Percentiles rank a stretch among this genome's conserved stretches.
Evolutionary conservation across 768 basidiomycete species (phyloP).

Genomic region (Coprinopsis strossmayeri): DNA sequence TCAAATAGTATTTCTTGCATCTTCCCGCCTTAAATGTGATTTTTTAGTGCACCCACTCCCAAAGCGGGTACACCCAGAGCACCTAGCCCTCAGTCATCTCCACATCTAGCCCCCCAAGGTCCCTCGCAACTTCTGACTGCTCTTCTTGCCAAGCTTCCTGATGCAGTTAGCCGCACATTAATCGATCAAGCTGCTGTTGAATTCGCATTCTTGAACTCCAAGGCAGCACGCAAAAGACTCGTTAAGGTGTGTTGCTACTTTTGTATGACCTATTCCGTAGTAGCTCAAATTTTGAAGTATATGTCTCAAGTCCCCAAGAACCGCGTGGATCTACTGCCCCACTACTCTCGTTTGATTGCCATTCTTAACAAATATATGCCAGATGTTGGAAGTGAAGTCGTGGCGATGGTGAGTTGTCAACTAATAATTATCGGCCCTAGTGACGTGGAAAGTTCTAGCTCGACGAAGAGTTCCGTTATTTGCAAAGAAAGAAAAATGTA

Average conservation of each 20-base stretch:
- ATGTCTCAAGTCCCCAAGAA: slow-evolving; percentile 81
- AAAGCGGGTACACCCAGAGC: slow-evolving; percentile 64
- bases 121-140: slow-evolving; percentile 91
- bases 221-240: slow-evolving; percentile 88
- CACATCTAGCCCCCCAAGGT: slow-evolving; percentile 76
- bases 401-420: slow-evolving; percentile 58
- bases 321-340: slow-evolving; percentile 84
- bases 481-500: slow-evolving; percentile 91
- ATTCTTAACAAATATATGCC: slow-evolving; percentile 91
- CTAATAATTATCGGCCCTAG: not conserved
- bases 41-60: slow-evolving; percentile 46
- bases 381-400: slow-evolving; percentile 79
- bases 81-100: slow-evolving; percentile 52
- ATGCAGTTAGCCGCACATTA: slow-evolving; percentile 83
- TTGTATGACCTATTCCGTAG: slow-evolving; percentile 1
- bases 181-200: slow-evolving; percentile 95
- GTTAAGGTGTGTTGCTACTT: slow-evolving; percentile 53
- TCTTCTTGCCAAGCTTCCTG: slow-evolving; percentile 83
- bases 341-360: slow-evolving; percentile 87
- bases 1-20: not conserved
- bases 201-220: slow-evolving; percentile 94
- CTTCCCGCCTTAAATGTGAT: slow-evolving; percentile 15
- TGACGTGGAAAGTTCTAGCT: slow-evolving; percentile 42
- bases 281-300: slow-evolving; percentile 40
- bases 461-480: slow-evolving; percentile 93